phyloP scores from a whole-genome alignment of 306 rosid genomes.

The Quercus berberidifolia region DNA sequence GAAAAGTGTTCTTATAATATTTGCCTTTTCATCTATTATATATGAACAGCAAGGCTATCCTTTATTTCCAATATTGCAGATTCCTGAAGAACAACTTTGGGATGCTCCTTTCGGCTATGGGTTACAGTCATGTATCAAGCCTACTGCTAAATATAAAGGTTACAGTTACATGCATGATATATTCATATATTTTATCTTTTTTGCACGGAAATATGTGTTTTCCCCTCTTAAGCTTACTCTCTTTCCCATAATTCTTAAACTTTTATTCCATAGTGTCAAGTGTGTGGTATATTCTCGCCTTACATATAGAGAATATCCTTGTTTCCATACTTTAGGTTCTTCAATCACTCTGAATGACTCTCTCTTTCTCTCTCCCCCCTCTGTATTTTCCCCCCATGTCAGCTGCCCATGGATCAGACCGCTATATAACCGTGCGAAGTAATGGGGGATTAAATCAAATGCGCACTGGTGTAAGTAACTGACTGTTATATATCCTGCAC shows the following conservation, averaged over 20 bases:
- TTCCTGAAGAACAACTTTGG: conserved; percentile 49
- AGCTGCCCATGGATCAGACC: conserved; percentile 63
- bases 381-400: conserved; percentile 23
- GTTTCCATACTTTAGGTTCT: conserved; percentile 3
- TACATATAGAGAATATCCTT: background rate
- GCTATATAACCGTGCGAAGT: conserved; percentile 74
- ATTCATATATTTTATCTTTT: background rate
- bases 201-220: background rate
- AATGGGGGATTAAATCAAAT: conserved; percentile 94
- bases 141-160: conserved; percentile 76
- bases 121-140: conserved; percentile 62
- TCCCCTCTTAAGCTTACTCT: background rate
- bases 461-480: conserved; percentile 89
- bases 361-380: background rate
- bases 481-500: conserved; percentile 10
- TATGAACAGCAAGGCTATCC: background rate
- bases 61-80: conserved; percentile 18
- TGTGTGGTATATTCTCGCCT: background rate
- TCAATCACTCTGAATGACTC: background rate
- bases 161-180: conserved; percentile 8
- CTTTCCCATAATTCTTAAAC: background rate
- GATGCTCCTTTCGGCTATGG: conserved; percentile 55
- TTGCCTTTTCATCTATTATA: background rate
- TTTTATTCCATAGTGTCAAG: background rate
- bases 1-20: background rate